Evolutionary conservation across 176 grass and related monocot species (phyloP).

Genomic region (Alopecurus myosuroides): DNA sequence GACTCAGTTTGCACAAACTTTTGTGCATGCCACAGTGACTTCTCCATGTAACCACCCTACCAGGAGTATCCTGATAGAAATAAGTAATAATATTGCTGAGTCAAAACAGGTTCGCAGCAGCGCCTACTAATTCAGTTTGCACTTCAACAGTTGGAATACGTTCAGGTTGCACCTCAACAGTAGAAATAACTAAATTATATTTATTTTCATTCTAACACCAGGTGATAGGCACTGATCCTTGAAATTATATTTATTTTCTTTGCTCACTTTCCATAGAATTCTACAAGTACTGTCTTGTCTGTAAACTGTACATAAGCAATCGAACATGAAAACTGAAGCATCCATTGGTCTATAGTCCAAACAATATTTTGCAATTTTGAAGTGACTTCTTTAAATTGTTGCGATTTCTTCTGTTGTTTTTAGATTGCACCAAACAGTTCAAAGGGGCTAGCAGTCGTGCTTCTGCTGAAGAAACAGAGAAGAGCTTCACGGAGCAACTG

Average conservation of each 20-base stretch:
- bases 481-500: conserved; percentile 66
- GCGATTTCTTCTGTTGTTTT: not conserved
- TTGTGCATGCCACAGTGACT: not conserved
- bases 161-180: too few species aligned
- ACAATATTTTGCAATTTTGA: not conserved
- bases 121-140: too few species aligned
- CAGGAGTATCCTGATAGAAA: not conserved
- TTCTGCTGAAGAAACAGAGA: conserved; percentile 75
- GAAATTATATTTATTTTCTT: not conserved
- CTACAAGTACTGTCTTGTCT: not conserved
- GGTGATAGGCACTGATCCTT: too few species aligned
- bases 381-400: not conserved
- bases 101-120: too few species aligned
- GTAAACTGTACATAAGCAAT: not conserved
- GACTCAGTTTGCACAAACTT: not conserved
- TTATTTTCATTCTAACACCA: too few species aligned
- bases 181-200: too few species aligned
- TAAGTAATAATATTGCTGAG: too few species aligned
- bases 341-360: not conserved
- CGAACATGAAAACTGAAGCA: not conserved
- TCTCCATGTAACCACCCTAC: not conserved
- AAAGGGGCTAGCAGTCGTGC: conserved; percentile 25
- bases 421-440: conserved; percentile 74
- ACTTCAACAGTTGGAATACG: too few species aligned
- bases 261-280: not conserved